phyloP scores from a whole-genome alignment of 768 basidiomycete genomes.

The Lepiota brunneoincarnata region DNA sequence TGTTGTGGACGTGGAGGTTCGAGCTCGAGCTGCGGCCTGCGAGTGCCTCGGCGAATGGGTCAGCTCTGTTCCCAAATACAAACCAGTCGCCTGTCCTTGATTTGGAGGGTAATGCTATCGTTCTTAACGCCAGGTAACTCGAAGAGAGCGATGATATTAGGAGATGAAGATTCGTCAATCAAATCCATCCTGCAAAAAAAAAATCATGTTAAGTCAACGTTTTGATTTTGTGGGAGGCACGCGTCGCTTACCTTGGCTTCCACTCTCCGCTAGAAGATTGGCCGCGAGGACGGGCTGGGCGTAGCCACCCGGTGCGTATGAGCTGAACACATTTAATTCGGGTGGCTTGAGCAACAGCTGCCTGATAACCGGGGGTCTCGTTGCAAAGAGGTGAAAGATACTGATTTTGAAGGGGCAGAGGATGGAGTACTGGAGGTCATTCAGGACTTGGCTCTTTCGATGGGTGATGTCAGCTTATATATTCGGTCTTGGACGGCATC shows the following conservation, averaged over 20 bases:
- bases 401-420: constrained; percentile 1
- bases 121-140: constrained; percentile 45
- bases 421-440: constrained; percentile 9
- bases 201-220: not conserved
- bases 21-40: constrained; percentile 4
- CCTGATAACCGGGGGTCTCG: constrained; percentile 6
- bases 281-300: constrained; percentile 15
- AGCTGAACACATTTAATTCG: constrained; percentile 21
- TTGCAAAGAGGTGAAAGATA: constrained; percentile 4
- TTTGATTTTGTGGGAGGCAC: not conserved
- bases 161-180: constrained; percentile 33
- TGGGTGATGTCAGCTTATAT: constrained; percentile 7
- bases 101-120: constrained; percentile 30
- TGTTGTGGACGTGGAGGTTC: not conserved
- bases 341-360: constrained; percentile 23
- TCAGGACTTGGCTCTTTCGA: not conserved
- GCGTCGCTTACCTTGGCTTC: constrained; percentile 20
- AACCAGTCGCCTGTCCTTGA: constrained; percentile 32
- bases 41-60: constrained; percentile 15
- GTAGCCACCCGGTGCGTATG: constrained; percentile 24
- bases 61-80: constrained; percentile 30
- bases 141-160: constrained; percentile 33
- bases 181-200: constrained; percentile 36
- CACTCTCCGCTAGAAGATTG: constrained; percentile 15
- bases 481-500: not conserved